Base-by-base conservation (phyloP, 2,329 filamentous ascomycete genomes). In the Diaporthe destruens region DNA sequence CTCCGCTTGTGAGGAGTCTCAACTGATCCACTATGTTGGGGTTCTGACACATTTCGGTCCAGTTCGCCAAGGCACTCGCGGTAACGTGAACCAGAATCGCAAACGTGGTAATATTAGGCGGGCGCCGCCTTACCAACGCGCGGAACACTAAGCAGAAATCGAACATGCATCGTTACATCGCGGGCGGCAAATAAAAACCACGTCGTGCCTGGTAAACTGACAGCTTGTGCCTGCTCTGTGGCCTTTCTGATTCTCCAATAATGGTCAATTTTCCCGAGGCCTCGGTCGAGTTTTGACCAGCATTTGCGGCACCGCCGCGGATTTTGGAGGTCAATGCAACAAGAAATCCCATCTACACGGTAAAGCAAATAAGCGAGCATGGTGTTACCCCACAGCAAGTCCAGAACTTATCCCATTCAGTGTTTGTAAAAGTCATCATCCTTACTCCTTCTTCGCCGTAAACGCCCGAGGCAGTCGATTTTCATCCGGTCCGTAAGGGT, bases 401-500 rank as follows among this genome's bases (percentile, higher is more conserved):
- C 29, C 54, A 34, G 23, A 29, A 25, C 53, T 49, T 23, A 6
- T 32, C 53, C 42, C 42, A 44, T 44, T 39, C 9, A 39, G 11
- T 6, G 14, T 3, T 44, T 20, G 18, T 39, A 39, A 57, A 23
- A 18, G 39, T 32, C 23, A 34, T 16, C 11, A 16, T 7, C 18
- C 53, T 47, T 72, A 56, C 42, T 77, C 71, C 74, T 77, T 77
- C 71, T 75, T 77, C 76, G 83, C 73, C 0, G 84, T 85, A 63
- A 84, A 86, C 63, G 80, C 75, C 18, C 84, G 82, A 14, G 90
- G 90, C 77, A 95, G 81, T 42, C 86, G 87, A 74, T 90, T 90
- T 82, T 94, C 92, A 0, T 83, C 85, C 34, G 87, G 83, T 25
- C 78, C 74, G 78, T 93, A 93, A 0, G 88, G 86, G 74, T 87